Base-by-base conservation (phyloP, 2,329 filamentous ascomycete genomes). In the Hymenotorrendiella dingleyae region DNA sequence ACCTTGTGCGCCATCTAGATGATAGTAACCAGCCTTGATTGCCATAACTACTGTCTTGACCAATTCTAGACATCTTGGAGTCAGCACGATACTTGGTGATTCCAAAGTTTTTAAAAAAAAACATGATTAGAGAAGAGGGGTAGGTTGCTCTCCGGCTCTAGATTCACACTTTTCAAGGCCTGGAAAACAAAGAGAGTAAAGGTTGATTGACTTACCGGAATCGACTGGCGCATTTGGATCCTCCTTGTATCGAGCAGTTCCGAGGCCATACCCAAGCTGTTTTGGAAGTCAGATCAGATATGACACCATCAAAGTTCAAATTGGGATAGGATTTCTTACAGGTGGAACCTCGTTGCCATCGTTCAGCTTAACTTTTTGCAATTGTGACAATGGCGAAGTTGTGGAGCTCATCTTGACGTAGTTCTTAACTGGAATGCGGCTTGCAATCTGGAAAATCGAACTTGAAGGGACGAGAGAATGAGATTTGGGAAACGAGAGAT, bases 1-100 rank as follows among this genome's bases (percentile, higher is more conserved):
- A 81, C 80, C 66, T 67, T 90, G 80, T 16, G 86, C 86, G 32
- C 84, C 78, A 61, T 91, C 86, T 3, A 90, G 70, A 57, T 90
- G 84, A 45, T 72, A 71, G 62, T 81, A 89, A 19, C 82, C 84
- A n/a, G 77, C 63, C 42, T 76, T 73, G 54, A 88, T 82, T 23
- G 85, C 84, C 50, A 66, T 72, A 43, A 82, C 74, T 9, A 72
- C 64, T 2, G 63, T 62, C 34, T 74, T 67, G 24, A 78, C 64
- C 34, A 71, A 64, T 4, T 71, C 67, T 43, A 78, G 65, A n/a
- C n/a, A n/a, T n/a, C n/a, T n/a, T n/a, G n/a, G n/a, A n/a, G n/a
- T n/a, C n/a, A n/a, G n/a, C n/a, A n/a, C n/a, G n/a, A n/a, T n/a
- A n/a, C n/a, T n/a, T n/a, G n/a, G n/a, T n/a, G n/a, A n/a, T n/a